Base-by-base conservation (phyloP, 106 monocot genomes). In the Dendrobium chrysotoxum region DNA sequence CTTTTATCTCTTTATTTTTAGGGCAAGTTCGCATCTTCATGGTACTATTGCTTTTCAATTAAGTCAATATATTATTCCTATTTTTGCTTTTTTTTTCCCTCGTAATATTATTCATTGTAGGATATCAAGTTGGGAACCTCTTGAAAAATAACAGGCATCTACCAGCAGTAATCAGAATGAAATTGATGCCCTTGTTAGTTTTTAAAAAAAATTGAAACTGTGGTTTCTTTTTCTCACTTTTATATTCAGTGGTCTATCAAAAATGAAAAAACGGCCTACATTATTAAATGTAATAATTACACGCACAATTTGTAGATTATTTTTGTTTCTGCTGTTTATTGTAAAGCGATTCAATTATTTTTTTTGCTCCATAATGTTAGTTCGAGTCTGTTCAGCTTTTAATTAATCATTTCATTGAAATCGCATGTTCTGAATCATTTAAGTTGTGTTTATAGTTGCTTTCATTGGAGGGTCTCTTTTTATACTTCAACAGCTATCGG, bases 381-480 rank as follows among this genome's bases (percentile, higher is more conserved):
- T 42, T 75, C n/a, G 74, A 42, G n/a, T 75, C 74, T 75, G 74
- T 40, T 42, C 21, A 41, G 1, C 74, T 31, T 41, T 41, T 75
- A 21, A 42, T 75, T 75, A 75, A 42, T 20, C 7, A 17, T 41
- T 75, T 41, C 41, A 75, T 75, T 40, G n/a, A 41, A 41, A 42
- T 75, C 17, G 21, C 9, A 75, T 42, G 15, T 50, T 75, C 17
- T 75, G 20, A 75, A 21, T 20, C n/a, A 41, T 75, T 75, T 75
- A 9, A 75, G 39, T 42, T 75, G 10, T 79, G 39, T 61, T 82
- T 86, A 76, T 90, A 95, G 95, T 91, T 92, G 95, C 93, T 73
- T 85, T 89, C 73, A 95, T 95, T 86, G 95, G 95, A 77, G 95
- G 89, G 40, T 81, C 95, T 80, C 89, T 95, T 76, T 95, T 95